Evolutionary conservation across 176 grass and related monocot genomes (phyloP), one percentile per base, ranked within the genome.

Genomic region (Aegilops bicornis): DNA sequence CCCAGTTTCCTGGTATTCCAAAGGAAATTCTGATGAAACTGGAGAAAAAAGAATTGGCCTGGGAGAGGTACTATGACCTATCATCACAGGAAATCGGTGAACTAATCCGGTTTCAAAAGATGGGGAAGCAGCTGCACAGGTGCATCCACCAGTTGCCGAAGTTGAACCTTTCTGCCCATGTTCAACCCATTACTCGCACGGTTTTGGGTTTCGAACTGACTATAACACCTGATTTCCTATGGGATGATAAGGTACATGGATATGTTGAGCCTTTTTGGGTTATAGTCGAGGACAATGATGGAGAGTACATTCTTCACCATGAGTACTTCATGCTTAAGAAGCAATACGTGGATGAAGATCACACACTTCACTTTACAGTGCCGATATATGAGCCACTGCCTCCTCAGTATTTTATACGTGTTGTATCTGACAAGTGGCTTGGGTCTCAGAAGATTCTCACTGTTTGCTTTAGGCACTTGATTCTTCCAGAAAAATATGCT

Each of bases 271-370:
- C 96, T 2, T 98, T 98, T 86, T 98, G 93, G 96, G 90, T 98
- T 75, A 98, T 98, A 22, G 93, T 98, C 19, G 96, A 98, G 90
- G 96, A 95, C 84, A 98, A 95, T 88, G 96, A 95, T 82, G 93
- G 96, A 22, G 96, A 95, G 60, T 94, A 91, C 86, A 92, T 98
- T 84, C 93, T 98, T 85, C 93, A 98, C 69, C 96, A 98, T 88
- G 96, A 98, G 85, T 98, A 92, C 83, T 98, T 98, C 84, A 94
- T 98, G 91, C 88, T 95, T 80, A 98, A 95, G 88, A 98, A 98
- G 61, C 93, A 98, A 56, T 98, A 95, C 12, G 82, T 95, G 15
- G 96, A 98, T 69, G 91, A 98, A 89, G 91, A 95, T 79, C 96
- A 98, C 82, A 94, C 89, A 61, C 86, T 98, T 69, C 92, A 86